Evolutionary conservation across 352 stramenopile species (phyloP), one percentile per base, ranked within the genome.

Genomic region (Peronospora tabacina): DNA sequence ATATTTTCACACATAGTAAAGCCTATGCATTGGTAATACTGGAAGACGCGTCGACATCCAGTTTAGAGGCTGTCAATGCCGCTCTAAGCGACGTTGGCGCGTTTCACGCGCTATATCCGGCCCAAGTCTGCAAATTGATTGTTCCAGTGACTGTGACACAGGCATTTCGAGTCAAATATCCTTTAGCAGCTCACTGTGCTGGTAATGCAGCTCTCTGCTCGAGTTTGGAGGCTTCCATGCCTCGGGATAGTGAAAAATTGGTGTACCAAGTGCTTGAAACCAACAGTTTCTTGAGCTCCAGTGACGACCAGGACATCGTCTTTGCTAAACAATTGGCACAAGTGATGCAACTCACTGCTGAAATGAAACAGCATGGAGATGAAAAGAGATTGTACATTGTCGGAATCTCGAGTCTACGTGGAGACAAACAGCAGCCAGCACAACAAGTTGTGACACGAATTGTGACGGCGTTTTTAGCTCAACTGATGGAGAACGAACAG

Each of bases 331-430:
- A 72, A 24, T 37, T 77, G 26, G 68, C 61, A 13, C 53, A 73
- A 42, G 33, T 70, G 40, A 46, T 55, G 44, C 50, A 68, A 35
- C 50, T 77, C 2, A 58, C 61, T 15, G 48, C 54, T 9, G 26
- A 56, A 0, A 1, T 70, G 2, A 54, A 58, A 40, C 38, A 68
- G 29, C 38, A 55, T 22, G 8, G 15, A 52, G 37, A 35, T n/a
- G 37, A 24, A 7, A 70, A 70, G 49, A 55, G 37, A 40, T 29
- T 77, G 36, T 75, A 62, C 30, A 51, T 82, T 3, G 62, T 75
- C 44, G 65, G 58, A 0, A 40, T 79, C 15, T 69, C 66, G 22
- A 36, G 41, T 17, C 44, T 70, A 1, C 19, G 43, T 8, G 35
- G 51, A 10, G 32, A 52, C 29, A 82, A 73, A 46, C 57, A 66